Percentiles rank a stretch among this genome's conserved stretches.
phyloP scores from a whole-genome alignment of 176 grass and related monocot genomes.

The Raddia guianensis region DNA sequence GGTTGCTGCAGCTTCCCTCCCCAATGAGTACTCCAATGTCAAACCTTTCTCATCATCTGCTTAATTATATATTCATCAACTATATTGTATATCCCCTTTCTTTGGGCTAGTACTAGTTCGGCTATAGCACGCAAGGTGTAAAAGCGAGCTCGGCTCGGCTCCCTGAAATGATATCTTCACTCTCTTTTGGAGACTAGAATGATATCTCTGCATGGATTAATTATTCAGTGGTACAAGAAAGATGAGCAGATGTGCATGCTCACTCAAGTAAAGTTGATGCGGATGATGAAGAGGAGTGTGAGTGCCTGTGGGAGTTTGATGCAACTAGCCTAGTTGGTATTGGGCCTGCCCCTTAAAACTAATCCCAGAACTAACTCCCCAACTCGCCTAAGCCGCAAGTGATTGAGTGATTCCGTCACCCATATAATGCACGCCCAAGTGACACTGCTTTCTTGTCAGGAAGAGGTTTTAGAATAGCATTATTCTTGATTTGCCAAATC shows the following conservation, averaged over 20 bases:
- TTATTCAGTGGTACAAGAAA: constrained; percentile 36
- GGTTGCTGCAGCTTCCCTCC: constrained; percentile 10
- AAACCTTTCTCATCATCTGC: constrained; percentile 28
- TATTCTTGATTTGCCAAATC: constrained; percentile 44
- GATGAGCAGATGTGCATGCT: constrained; percentile 33
- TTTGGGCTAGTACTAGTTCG: constrained; percentile 11
- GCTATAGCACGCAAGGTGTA: constrained; percentile 1
- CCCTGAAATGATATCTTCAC: constrained; percentile 36
- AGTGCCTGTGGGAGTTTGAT: constrained; percentile 36
- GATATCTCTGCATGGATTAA: constrained; percentile 12
- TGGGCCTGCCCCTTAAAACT: constrained; percentile 46
- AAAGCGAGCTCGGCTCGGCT: constrained; percentile 1
- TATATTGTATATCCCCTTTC: constrained; percentile 27
- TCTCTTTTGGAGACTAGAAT: constrained; percentile 28
- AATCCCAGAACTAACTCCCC: constrained; percentile 49
- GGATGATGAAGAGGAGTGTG: constrained; percentile 40
- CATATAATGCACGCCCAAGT: constrained; percentile 15
- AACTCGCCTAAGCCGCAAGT: constrained; percentile 15
- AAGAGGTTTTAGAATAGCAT: constrained; percentile 20
- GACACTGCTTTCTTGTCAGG: constrained; percentile 38
- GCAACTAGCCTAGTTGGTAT: constrained; percentile 52
- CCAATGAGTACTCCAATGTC: constrained; percentile 9
- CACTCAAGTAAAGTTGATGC: constrained; percentile 46
- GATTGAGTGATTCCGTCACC: constrained; percentile 44
- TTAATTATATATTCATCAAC: constrained; percentile 4